Conservation (phyloP, 306 rosid genomes). For the Fragaria iinumae region DNA sequence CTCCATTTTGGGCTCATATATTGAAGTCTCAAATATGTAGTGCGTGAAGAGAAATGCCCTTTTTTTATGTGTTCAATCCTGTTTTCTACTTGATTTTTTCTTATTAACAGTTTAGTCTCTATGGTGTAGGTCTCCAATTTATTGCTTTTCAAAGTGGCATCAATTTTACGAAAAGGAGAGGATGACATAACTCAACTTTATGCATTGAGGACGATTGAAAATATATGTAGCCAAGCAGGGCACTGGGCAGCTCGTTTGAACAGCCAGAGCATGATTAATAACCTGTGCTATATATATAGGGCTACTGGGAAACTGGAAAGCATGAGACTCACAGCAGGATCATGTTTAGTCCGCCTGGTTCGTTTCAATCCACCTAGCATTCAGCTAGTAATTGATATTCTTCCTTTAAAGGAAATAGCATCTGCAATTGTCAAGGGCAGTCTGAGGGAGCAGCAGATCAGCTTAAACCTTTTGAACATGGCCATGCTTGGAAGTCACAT, state of each 20-base stretch:
- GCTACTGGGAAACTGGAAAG: slow-evolving; percentile 94
- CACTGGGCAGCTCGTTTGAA: slow-evolving; percentile 80
- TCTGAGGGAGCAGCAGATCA: slow-evolving; percentile 90
- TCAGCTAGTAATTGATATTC: slow-evolving; percentile 71
- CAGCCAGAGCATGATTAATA: slow-evolving; percentile 76
- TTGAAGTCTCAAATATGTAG: slow-evolving; percentile 1
- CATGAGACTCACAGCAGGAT: slow-evolving; percentile 94
- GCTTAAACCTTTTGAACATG: slow-evolving; percentile 83
- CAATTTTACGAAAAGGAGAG: slow-evolving; percentile 88
- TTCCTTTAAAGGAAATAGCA: slow-evolving; percentile 79
- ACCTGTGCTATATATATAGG: slow-evolving; percentile 79
- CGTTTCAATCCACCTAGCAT: slow-evolving; percentile 78
- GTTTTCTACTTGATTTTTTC: slow-evolving; percentile 13
- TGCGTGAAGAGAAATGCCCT: background rate
- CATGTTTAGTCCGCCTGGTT: slow-evolving; percentile 90
- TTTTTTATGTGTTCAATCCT: background rate
- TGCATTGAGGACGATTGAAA: slow-evolving; percentile 91
- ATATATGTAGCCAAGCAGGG: slow-evolving; percentile 91
- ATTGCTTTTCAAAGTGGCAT: slow-evolving; percentile 71
- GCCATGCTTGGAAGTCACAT: slow-evolving; percentile 87
- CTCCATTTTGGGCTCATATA: background rate
- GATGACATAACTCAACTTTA: slow-evolving; percentile 90
- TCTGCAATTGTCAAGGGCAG: slow-evolving; percentile 77
- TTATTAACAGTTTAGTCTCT: slow-evolving; percentile 16
- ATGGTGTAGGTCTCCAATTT: slow-evolving; percentile 78